Evolutionary conservation across 352 stramenopile species (phyloP).

Genomic region (Pythium phragmiticola): DNA sequence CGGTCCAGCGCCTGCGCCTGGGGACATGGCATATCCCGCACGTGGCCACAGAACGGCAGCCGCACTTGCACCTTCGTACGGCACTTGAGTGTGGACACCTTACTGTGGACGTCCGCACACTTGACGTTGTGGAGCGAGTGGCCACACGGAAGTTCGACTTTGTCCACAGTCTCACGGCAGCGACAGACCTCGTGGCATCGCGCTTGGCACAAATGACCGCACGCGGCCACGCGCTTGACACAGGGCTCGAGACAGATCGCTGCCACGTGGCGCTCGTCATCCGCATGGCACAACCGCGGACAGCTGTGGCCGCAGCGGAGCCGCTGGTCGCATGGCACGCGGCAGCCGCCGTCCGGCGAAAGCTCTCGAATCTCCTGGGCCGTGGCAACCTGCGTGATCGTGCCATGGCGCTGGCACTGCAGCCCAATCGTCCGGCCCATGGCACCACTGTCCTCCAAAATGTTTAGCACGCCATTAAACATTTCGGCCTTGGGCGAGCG

Average conservation of each 20-base stretch:
- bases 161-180: slow-evolving; percentile 43
- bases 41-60: slow-evolving; percentile 36
- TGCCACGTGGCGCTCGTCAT: slow-evolving; percentile 40
- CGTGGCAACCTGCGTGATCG: slow-evolving; percentile 26
- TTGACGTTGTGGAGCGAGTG: slow-evolving; percentile 25
- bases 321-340: slow-evolving; percentile 44
- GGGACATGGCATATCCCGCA: neutral
- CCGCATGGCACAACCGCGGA: slow-evolving; percentile 59
- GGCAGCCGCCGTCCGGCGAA: slow-evolving; percentile 74
- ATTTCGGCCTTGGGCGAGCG: slow-evolving; percentile 35
- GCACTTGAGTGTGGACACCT: slow-evolving; percentile 28
- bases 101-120: slow-evolving; percentile 12
- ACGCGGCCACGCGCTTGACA: slow-evolving; percentile 39
- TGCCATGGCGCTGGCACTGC: slow-evolving; percentile 36
- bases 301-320: slow-evolving; percentile 54
- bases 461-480: slow-evolving; percentile 58
- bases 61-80: slow-evolving; percentile 29
- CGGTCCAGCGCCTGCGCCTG: neutral
- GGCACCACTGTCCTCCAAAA: slow-evolving; percentile 43
- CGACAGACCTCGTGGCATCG: slow-evolving; percentile 57
- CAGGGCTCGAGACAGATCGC: slow-evolving; percentile 63
- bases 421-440: slow-evolving; percentile 12
- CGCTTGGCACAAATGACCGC: slow-evolving; percentile 52
- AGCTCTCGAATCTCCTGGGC: slow-evolving; percentile 23
- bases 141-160: slow-evolving; percentile 50